phyloP scores from a whole-genome alignment of 208 protist genomes.

The Jaenimonas drosophilae region DNA sequence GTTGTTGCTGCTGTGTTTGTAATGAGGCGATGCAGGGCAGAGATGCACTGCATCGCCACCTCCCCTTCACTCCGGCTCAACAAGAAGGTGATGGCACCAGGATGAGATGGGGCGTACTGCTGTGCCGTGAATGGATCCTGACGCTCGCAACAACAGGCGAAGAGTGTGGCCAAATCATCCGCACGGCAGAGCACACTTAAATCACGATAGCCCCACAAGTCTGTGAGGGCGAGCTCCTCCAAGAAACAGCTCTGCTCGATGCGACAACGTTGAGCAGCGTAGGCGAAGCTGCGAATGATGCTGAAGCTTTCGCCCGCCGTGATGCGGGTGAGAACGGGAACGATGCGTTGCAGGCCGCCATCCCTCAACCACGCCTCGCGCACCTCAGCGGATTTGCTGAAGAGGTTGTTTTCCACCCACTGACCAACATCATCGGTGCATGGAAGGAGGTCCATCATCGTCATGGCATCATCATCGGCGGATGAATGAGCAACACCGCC shows the following conservation, averaged over 20 bases:
- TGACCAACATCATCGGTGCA: conserved; percentile 25
- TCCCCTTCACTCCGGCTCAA: conserved; percentile 8
- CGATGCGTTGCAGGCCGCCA: conserved; percentile 36
- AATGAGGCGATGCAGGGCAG: conserved; percentile 27
- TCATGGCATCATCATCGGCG: not conserved
- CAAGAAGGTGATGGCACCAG: conserved; percentile 37
- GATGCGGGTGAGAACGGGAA: conserved; percentile 41
- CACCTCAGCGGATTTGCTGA: conserved; percentile 12
- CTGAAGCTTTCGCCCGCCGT: conserved; percentile 51
- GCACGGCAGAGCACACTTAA: conserved; percentile 28
- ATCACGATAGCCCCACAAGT: conserved; percentile 41
- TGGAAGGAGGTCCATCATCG: not conserved
- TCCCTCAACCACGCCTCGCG: conserved; percentile 50
- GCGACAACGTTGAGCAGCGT: conserved; percentile 21
- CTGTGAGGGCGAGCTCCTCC: conserved; percentile 31
- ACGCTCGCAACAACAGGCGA: conserved; percentile 36
- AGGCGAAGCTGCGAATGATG: conserved; percentile 49
- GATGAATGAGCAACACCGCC: not conserved
- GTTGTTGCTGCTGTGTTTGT: conserved; percentile 3
- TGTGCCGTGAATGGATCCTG: conserved; percentile 33
- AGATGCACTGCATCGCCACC: conserved; percentile 22
- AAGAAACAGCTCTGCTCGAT: conserved; percentile 31
- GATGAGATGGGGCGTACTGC: conserved; percentile 54
- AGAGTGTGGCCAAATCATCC: conserved; percentile 43
- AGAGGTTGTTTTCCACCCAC: conserved; percentile 57